Evolutionary conservation across 1,284 basidiomycete genomes (phyloP), one percentile per base, ranked within the genome.

Genomic region (Sphaerobolus stellatus): DNA sequence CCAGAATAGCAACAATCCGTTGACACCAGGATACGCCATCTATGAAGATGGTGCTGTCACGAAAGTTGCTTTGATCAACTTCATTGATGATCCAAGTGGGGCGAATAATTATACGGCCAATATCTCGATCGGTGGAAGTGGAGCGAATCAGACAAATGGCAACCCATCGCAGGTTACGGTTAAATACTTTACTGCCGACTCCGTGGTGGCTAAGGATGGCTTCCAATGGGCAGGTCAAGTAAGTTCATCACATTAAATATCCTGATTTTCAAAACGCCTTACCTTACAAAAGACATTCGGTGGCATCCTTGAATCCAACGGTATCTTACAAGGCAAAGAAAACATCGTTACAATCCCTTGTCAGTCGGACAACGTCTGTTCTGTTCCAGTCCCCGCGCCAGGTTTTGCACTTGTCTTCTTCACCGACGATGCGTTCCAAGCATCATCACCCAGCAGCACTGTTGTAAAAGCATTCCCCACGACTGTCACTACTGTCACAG

Each of bases 371-470:
- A 79, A 81, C 52, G 69, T 72, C 1, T 92, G 90, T 68, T 58
- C 66, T 6, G 72, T 92, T 53, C 73, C 71, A 2, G 82, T 92
- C 25, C 80, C 80, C 18, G 88, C 87, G 1, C 89, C 90, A 0
- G 79, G 79, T 11, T 80, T 83, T 53, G 88, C 86, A 4, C 73
- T 92, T 50, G 86, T 91, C 24, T 90, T 87, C 76, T 71, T 92
- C 48, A 75, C 70, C n/a, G 68, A 76, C 34, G 66, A 66, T 5
- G 75, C 78, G 2, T 60, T 77, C 54, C 60, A 63, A 1, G 73
- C 75, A 36, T 70, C 73, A 1, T 66, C 67, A 4, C 67, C 71
- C 0, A 68, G 70, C 0, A 65, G 61, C 3, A 64, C 69, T 5
- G 72, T 77, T 1, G 64, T 36, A 13, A 34, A 68, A 54, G 86